These are phyloP conservation scores for Capsicum rhomboideum DNA, from an alignment of 257 asterid genomes.

Conservation along the genomic window DNA sequence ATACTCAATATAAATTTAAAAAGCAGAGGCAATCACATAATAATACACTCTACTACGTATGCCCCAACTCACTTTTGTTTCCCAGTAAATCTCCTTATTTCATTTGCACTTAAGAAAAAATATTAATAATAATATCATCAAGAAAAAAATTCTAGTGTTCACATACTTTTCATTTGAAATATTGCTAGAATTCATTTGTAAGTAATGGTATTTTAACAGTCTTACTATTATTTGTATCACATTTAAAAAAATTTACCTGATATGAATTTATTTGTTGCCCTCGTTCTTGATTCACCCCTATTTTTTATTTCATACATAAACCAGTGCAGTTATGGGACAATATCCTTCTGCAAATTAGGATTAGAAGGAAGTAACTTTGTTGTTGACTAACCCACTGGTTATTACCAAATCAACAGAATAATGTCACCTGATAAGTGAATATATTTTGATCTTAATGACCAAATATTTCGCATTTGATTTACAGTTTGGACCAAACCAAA, in stretches of 20 bases:
- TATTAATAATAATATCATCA: no score
- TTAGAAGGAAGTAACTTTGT: not conserved
- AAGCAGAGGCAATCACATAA: no score
- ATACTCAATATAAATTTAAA: no score
- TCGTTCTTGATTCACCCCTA: not conserved
- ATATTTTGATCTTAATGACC: not conserved
- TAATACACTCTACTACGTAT: no score
- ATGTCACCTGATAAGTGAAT: not conserved
- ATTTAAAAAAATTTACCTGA: not conserved
- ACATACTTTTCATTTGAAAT: no score
- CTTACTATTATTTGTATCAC: not conserved
- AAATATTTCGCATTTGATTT: not conserved
- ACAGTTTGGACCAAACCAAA: not conserved
- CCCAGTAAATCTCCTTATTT: no score
- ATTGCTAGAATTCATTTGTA: no score
- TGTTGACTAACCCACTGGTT: not conserved
- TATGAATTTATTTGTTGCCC: not conserved
- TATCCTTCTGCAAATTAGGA: not conserved
- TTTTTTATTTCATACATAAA: not conserved
- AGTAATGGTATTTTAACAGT: slow-evolving; percentile 8
- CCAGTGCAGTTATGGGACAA: not conserved
- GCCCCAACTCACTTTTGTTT: no score
- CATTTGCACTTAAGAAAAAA: no score
- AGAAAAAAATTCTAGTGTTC: no score
- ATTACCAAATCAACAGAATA: not conserved